These are phyloP conservation scores for Starmera quercuum DNA, from an alignment of 805 yeast species.

Conservation along the genomic window DNA sequence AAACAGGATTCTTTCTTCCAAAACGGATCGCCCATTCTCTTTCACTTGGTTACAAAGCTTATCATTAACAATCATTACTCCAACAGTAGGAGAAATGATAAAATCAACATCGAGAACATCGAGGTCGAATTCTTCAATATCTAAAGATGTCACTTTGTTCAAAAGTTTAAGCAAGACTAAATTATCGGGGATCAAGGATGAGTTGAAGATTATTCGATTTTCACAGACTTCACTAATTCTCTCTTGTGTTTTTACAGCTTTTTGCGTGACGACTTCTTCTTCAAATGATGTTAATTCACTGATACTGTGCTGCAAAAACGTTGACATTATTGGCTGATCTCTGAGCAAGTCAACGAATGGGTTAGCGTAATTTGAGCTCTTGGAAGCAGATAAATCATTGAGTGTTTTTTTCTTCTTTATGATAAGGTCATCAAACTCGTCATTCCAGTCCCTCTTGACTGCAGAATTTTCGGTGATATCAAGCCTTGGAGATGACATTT, in stretches of 20 bases:
- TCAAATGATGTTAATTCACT: background rate
- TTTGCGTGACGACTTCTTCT: background rate
- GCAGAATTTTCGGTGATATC: background rate
- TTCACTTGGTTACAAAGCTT: slow-evolving; percentile 7
- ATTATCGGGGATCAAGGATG: background rate
- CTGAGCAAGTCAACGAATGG: background rate
- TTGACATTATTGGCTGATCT: background rate
- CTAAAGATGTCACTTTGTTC: background rate
- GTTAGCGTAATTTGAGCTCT: too few relatives aligned
- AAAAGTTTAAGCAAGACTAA: slow-evolving; percentile 1
- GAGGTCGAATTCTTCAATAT: slow-evolving; percentile 11
- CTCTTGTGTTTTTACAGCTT: background rate
- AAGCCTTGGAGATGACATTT: background rate
- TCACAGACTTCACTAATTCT: background rate
- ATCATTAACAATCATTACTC: slow-evolving; percentile 5
- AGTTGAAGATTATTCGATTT: slow-evolving; percentile 7
- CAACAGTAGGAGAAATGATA: slow-evolving; percentile 7
- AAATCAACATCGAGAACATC: slow-evolving; percentile 10
- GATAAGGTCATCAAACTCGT: slow-evolving; percentile 12
- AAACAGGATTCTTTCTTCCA: slow-evolving; percentile 2
- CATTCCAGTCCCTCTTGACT: slow-evolving; percentile 7
- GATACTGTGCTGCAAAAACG: background rate
- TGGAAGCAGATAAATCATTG: background rate
- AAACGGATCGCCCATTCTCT: slow-evolving; percentile 3
- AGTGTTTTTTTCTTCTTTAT: slow-evolving; percentile 1